These are phyloP conservation scores for Pholiota conissans DNA, from an alignment of 768 basidiomycete genomes.

Conservation along the genomic window DNA sequence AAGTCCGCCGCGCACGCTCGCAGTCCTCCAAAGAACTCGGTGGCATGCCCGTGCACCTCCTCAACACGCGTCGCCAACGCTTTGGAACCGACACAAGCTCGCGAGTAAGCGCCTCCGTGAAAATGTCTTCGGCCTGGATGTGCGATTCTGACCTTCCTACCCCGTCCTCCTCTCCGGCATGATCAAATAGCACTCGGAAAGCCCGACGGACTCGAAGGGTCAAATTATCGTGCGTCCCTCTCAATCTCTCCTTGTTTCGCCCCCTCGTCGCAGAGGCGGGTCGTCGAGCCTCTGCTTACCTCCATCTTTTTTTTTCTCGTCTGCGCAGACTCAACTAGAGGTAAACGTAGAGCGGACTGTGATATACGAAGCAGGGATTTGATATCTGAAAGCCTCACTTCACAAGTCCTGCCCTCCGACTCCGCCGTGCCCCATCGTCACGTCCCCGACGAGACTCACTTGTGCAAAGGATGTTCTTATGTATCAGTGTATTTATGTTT, in stretches of 20 bases:
- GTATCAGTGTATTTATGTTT: neutral
- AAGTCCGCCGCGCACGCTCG: neutral
- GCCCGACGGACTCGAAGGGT: neutral
- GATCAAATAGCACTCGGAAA: neutral
- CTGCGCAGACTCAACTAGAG: conserved; percentile 14
- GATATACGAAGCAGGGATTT: conserved; percentile 12
- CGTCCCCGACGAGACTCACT: neutral
- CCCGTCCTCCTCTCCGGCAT: neutral
- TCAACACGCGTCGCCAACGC: neutral
- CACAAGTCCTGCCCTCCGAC: too few relatives aligned
- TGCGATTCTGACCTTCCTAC: neutral
- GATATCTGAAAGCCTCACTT: neutral
- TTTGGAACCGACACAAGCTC: neutral
- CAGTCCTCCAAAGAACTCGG: neutral
- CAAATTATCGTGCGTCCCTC: conserved; percentile 2
- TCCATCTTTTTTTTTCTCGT: neutral
- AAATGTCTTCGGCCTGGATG: neutral
- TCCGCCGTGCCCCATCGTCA: too few relatives aligned
- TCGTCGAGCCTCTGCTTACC: neutral
- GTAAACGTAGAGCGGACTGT: conserved; percentile 21
- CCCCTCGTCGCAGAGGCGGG: too few relatives aligned
- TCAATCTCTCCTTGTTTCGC: neutral
- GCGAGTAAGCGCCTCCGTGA: neutral
- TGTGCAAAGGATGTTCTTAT: neutral
- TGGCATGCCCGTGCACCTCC: neutral